Evolutionary conservation across 257 asterid genomes (phyloP).

Genomic region (Pogostemon cablin): DNA sequence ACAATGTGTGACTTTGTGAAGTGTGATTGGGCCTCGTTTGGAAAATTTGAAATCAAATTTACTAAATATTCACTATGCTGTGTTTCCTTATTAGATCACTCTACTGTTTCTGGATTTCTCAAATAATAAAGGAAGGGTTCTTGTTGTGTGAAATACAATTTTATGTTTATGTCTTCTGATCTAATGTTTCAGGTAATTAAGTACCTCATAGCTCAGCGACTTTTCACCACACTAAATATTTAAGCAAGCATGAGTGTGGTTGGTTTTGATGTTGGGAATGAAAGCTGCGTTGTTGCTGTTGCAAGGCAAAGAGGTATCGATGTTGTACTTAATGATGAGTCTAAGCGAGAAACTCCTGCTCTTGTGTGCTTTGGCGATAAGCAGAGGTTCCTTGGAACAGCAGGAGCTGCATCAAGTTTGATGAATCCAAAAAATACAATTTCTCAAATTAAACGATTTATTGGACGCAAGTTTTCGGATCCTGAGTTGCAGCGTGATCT

Average conservation of each 20-base stretch:
- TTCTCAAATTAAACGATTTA: constrained; percentile 79
- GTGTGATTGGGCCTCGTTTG: not conserved
- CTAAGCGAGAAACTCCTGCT: constrained; percentile 94
- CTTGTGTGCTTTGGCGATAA: constrained; percentile 89
- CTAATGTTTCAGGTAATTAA: constrained; percentile 39
- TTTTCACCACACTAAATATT: not conserved
- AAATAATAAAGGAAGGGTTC: not conserved
- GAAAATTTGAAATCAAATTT: too few species aligned
- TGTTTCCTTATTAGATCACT: not conserved
- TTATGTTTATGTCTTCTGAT: not conserved
- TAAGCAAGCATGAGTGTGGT: constrained; percentile 87
- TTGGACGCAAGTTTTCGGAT: constrained; percentile 80
- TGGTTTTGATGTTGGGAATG: constrained; percentile 91
- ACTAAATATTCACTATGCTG: not conserved
- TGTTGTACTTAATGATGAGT: constrained; percentile 90
- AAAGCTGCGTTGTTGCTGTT: constrained; percentile 88
- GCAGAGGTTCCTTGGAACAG: constrained; percentile 93
- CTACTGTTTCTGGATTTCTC: not conserved
- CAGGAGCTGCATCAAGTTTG: constrained; percentile 93
- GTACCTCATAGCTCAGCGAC: constrained; percentile 13
- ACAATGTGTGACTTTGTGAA: not conserved
- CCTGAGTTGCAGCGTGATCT: constrained; percentile 91
- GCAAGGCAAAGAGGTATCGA: constrained; percentile 96
- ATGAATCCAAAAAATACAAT: constrained; percentile 91
- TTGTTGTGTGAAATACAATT: not conserved